phyloP scores from a whole-genome alignment of 495 filamentous ascomycete species.

The Jackrogersella minutella region DNA sequence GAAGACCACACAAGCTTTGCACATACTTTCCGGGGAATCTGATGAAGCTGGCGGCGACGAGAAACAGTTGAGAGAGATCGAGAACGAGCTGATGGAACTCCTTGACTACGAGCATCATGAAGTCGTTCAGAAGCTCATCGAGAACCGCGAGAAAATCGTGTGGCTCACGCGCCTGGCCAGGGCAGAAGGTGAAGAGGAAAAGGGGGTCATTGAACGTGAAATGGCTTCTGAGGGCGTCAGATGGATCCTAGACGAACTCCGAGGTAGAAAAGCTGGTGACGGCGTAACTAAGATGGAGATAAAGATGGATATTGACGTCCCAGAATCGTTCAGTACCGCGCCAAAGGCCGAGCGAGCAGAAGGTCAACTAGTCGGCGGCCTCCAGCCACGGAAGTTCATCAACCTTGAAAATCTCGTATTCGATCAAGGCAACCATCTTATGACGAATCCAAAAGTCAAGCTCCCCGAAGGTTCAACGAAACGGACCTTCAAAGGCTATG shows the following conservation, averaged over 20 bases:
- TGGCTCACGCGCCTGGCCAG: slow-evolving; percentile 92
- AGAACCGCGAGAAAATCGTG: slow-evolving; percentile 88
- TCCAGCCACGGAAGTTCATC: slow-evolving; percentile 86
- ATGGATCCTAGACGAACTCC: slow-evolving; percentile 85
- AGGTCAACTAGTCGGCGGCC: slow-evolving; percentile 77
- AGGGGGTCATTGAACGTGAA: slow-evolving; percentile 80
- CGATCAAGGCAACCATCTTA: slow-evolving; percentile 96
- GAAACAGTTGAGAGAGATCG: slow-evolving; percentile 85
- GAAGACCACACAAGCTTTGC: slow-evolving; percentile 81
- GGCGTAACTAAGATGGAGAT: slow-evolving; percentile 78
- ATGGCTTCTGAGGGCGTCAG: slow-evolving; percentile 90
- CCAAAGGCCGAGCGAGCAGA: slow-evolving; percentile 59
- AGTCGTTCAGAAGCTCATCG: slow-evolving; percentile 88
- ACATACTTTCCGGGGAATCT: slow-evolving; percentile 76
- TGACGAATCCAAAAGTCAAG: slow-evolving; percentile 96
- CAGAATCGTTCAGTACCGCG: slow-evolving; percentile 61
- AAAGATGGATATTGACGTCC: slow-evolving; percentile 94
- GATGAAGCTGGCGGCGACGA: slow-evolving; percentile 79
- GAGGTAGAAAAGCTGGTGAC: slow-evolving; percentile 61
- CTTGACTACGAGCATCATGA: slow-evolving; percentile 98
- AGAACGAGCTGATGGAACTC: slow-evolving; percentile 97
- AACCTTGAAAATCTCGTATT: slow-evolving; percentile 97
- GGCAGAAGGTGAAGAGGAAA: slow-evolving; percentile 81
- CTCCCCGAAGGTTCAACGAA: slow-evolving; percentile 96
- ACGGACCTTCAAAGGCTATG: slow-evolving; percentile 94